Percentiles rank a stretch among this genome's conserved stretches.
Evolutionary conservation across 176 grass and related monocot genomes (phyloP).

Genomic region (Stipa capillata): DNA sequence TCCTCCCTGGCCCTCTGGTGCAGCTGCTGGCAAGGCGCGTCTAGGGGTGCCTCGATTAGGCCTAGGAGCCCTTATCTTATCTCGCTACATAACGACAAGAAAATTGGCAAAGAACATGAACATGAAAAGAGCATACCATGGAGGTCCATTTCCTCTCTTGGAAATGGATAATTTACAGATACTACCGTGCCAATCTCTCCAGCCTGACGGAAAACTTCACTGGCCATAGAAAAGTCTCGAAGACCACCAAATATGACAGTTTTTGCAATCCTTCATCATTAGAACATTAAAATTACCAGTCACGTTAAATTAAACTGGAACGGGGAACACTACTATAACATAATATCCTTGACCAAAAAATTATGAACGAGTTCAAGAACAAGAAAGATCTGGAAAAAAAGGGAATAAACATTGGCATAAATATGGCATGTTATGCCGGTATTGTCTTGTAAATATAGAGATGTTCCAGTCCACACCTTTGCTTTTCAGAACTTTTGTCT

Average conservation of each 20-base stretch:
- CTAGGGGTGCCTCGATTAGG: no score
- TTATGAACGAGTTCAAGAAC: neutral
- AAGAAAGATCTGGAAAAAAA: neutral
- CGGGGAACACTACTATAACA: neutral
- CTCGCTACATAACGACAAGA: neutral
- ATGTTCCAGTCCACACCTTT: conserved; percentile 48
- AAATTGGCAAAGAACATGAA: neutral
- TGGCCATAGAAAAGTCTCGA: conserved; percentile 52
- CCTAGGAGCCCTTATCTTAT: neutral
- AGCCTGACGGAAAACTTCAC: conserved; percentile 71
- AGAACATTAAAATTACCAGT: neutral
- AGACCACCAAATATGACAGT: conserved; percentile 82
- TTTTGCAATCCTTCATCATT: conserved; percentile 63
- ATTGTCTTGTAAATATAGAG: conserved; percentile 7
- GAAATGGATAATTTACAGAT: conserved; percentile 79
- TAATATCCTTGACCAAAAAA: neutral
- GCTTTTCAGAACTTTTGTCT: conserved; percentile 68
- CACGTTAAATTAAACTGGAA: neutral
- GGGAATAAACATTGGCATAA: neutral
- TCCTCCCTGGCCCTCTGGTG: neutral
- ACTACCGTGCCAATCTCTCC: conserved; percentile 60
- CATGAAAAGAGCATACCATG: conserved; percentile 48
- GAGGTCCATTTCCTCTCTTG: conserved; percentile 59
- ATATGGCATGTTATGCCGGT: neutral
- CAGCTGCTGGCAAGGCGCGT: neutral